Evolutionary conservation across 2,329 filamentous ascomycete species (phyloP).

Genomic region (Penicillium polonicum): DNA sequence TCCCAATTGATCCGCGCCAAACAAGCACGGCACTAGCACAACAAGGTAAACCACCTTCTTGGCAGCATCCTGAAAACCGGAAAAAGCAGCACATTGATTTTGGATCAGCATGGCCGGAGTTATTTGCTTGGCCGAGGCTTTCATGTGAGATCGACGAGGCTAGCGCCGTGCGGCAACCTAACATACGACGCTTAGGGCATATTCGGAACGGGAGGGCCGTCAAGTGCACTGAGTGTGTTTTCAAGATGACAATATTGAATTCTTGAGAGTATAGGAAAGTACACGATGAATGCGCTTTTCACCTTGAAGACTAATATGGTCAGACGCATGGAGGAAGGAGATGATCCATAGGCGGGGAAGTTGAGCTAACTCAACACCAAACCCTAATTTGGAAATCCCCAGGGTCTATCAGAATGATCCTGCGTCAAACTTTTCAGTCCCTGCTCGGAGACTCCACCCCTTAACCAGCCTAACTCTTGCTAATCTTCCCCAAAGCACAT

Average conservation of each 20-base stretch:
- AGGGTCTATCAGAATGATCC: not conserved
- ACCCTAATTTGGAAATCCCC: constrained; percentile 8
- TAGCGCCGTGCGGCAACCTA: constrained; percentile 10
- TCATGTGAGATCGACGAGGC: constrained; percentile 27
- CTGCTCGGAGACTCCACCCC: not conserved
- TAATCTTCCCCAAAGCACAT: not conserved
- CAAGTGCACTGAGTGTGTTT: not conserved
- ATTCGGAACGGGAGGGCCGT: not conserved
- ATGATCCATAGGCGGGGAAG: constrained; percentile 4
- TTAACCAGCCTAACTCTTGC: not conserved
- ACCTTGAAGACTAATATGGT: not conserved
- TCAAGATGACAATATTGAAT: not conserved
- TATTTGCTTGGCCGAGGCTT: constrained; percentile 10
- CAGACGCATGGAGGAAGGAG: not conserved
- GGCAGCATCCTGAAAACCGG: not conserved
- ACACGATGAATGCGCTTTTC: not conserved
- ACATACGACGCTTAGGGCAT: not conserved
- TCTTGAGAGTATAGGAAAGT: not conserved
- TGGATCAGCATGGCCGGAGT: not conserved
- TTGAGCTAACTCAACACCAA: not conserved
- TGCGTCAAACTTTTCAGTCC: not conserved
- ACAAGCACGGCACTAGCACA: constrained; percentile 4
- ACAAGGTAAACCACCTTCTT: constrained; percentile 1
- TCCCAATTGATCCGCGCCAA: not conserved
- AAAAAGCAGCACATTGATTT: not conserved